phyloP scores from a whole-genome alignment of 2,329 filamentous ascomycete genomes.

The Thyridium curvatum region DNA sequence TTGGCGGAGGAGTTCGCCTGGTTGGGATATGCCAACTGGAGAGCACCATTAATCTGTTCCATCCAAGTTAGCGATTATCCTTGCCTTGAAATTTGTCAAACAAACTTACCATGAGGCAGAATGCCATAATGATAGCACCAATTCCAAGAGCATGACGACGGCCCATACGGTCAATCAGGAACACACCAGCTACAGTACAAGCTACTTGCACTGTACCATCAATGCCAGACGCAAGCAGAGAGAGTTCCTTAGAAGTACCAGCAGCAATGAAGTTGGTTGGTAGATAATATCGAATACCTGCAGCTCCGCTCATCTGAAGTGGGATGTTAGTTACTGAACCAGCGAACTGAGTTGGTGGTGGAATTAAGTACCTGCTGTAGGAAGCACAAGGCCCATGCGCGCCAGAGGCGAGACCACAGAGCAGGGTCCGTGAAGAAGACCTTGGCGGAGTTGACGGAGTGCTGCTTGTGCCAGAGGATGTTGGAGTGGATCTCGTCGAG shows the following conservation, averaged over 20 bases:
- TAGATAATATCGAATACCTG: constrained; percentile 28
- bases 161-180: constrained; percentile 24
- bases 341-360: no score
- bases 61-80: background rate
- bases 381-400: constrained; percentile 23
- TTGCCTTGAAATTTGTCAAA: background rate
- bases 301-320: constrained; percentile 28
- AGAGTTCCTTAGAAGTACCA: constrained; percentile 19
- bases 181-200: constrained; percentile 25
- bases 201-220: constrained; percentile 25
- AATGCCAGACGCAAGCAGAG: constrained; percentile 24
- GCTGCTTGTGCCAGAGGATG: constrained; percentile 18
- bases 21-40: constrained; percentile 10
- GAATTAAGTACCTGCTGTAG: no score
- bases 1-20: constrained; percentile 10
- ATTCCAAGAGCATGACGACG: constrained; percentile 20
- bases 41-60: constrained; percentile 16
- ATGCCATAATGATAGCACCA: constrained; percentile 23
- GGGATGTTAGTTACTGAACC: no score
- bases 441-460: constrained; percentile 14
- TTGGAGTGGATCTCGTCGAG: constrained; percentile 22
- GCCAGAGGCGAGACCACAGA: constrained; percentile 25
- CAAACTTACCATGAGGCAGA: constrained; percentile 16
- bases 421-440: constrained; percentile 22
- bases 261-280: constrained; percentile 25